These are phyloP conservation scores for Rhodofomes roseus DNA, from an alignment of 1,284 basidiomycete species.

Conservation along the genomic window DNA sequence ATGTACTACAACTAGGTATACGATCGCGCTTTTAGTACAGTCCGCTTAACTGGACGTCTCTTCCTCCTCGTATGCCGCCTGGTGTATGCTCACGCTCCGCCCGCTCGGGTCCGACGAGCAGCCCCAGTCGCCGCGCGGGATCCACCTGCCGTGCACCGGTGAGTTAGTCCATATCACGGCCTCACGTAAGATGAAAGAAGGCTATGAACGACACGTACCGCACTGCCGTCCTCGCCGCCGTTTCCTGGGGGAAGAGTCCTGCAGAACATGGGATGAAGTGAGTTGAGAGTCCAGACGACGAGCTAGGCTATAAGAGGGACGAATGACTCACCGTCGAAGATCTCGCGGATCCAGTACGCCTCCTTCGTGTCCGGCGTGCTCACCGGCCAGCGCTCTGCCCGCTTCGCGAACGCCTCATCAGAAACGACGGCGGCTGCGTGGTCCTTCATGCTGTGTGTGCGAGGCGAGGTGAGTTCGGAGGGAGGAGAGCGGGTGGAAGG, in stretches of 20 bases:
- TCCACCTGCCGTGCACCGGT: conserved; percentile 57
- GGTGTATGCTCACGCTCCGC: conserved; percentile 93
- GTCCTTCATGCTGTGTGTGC: conserved; percentile 74
- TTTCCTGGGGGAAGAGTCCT: conserved; percentile 80
- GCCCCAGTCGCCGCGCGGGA: conserved; percentile 95
- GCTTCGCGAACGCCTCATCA: conserved; percentile 79
- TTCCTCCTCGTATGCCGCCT: conserved; percentile 67
- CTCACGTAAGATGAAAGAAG: not conserved
- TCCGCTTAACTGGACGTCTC: conserved; percentile 19
- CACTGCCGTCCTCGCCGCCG: conserved; percentile 92
- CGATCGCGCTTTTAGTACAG: conserved; percentile 3
- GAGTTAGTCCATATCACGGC: not conserved
- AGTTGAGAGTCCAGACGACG: not conserved
- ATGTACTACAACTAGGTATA: conserved; percentile 26
- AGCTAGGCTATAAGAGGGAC: conserved; percentile 1
- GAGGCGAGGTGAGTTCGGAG: not conserved
- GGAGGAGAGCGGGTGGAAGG: not conserved
- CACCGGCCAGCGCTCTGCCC: conserved; percentile 74
- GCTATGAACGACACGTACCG: conserved; percentile 47
- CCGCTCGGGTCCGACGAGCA: conserved; percentile 94
- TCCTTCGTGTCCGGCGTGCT: conserved; percentile 97
- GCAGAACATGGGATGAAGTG: not conserved
- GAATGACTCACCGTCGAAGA: conserved; percentile 73
- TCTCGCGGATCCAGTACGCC: conserved; percentile 91
- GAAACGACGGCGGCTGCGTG: conserved; percentile 76